Conservation (phyloP, 371 early-diverging fungal species). For the Syncephalastrum racemosum region DNA sequence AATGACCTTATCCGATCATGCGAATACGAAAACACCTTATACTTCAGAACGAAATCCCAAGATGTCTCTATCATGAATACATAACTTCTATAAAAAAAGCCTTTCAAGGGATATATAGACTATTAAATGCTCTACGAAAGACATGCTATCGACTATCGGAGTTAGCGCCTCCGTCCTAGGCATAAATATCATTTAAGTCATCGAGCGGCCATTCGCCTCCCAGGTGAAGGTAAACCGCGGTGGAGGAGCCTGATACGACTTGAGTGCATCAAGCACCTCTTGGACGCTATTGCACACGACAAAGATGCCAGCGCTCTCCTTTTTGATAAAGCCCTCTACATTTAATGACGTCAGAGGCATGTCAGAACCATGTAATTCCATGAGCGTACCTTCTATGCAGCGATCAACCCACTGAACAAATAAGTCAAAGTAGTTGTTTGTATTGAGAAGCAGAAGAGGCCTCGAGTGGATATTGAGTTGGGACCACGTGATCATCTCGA, state of each 20-base stretch:
- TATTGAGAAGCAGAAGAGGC: conserved; percentile 77
- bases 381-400: conserved; percentile 50
- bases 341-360: not conserved
- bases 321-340: conserved; percentile 60
- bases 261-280: conserved; percentile 60
- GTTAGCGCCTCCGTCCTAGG: too few species aligned
- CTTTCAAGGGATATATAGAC: too few species aligned
- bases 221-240: not conserved
- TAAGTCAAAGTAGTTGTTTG: conserved; percentile 68
- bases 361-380: not conserved
- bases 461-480: conserved; percentile 74
- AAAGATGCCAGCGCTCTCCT: conserved; percentile 48
- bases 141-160: too few species aligned
- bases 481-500: conserved; percentile 87
- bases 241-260: conserved; percentile 53
- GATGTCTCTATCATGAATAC: too few species aligned
- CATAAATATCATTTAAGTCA: too few species aligned
- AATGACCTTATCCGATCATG: too few species aligned
- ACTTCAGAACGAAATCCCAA: too few species aligned
- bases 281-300: conserved; percentile 59
- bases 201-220: too few species aligned
- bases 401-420: conserved; percentile 63
- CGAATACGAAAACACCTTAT: too few species aligned
- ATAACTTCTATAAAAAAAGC: too few species aligned
- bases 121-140: too few species aligned